Conservation (phyloP, 2,329 filamentous ascomycete species). For the Didymella pomorum region DNA sequence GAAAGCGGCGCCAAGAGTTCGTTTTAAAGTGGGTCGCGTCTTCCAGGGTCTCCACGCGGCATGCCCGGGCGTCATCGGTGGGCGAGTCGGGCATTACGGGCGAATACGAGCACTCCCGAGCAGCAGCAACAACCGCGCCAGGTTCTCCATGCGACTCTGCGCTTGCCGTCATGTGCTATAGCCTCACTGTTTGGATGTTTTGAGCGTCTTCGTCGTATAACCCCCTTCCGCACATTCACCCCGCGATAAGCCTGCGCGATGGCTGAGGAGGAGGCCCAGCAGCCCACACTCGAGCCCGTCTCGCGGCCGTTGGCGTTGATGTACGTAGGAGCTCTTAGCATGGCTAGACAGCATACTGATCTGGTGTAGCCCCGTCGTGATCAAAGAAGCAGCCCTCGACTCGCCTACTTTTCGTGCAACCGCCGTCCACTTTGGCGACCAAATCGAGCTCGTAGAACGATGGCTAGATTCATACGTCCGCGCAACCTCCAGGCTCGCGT, state of each 20-base stretch:
- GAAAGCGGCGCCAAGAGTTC: conserved; percentile 29
- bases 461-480: conserved; percentile 83
- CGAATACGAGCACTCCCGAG: conserved; percentile 22
- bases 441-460: conserved; percentile 87
- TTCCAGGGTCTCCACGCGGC: conserved; percentile 8
- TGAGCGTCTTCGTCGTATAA: conserved; percentile 18
- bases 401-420: conserved; percentile 94
- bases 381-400: conserved; percentile 95
- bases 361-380: conserved; percentile 72
- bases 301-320: conserved; percentile 53
- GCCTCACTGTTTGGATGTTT: conserved; percentile 28
- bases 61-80: conserved; percentile 30
- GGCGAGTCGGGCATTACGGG: conserved; percentile 26
- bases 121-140: conserved; percentile 18
- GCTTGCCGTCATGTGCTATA: conserved; percentile 28
- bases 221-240: conserved; percentile 2
- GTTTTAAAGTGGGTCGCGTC: conserved; percentile 8
- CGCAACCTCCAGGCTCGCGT: conserved; percentile 67
- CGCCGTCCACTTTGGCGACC: conserved; percentile 85
- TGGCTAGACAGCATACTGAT: conserved; percentile 16
- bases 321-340: conserved; percentile 33
- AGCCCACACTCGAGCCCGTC: conserved; percentile 50
- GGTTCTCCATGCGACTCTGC: conserved; percentile 17
- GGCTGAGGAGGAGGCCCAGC: conserved; percentile 46
- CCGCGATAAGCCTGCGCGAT: conserved; percentile 30